Percentiles rank a stretch among this genome's conserved stretches.
phyloP scores from a whole-genome alignment of 495 filamentous ascomycete genomes.

The Penicillium pulvis region DNA sequence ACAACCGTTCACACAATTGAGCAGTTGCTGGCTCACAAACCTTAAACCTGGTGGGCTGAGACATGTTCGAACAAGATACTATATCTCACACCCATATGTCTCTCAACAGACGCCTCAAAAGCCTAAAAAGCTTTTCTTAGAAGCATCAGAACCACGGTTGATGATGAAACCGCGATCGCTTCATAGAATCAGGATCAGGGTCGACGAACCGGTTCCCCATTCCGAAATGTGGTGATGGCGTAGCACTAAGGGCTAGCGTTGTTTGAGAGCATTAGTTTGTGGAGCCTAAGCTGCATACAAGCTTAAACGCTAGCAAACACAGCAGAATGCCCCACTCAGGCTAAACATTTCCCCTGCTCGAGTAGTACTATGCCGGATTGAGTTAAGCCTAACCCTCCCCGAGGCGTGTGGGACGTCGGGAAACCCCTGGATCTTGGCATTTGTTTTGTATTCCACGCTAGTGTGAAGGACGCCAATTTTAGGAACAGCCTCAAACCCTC shows the following conservation, averaged over 20 bases:
- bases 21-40: neutral
- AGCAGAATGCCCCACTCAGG: neutral
- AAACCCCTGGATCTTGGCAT: conserved; percentile 11
- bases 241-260: conserved; percentile 16
- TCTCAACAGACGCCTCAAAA: conserved; percentile 3
- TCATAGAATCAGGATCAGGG: conserved; percentile 15
- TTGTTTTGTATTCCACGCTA: neutral
- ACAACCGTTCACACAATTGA: neutral
- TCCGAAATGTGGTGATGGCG: conserved; percentile 7
- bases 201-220: conserved; percentile 26
- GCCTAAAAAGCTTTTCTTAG: conserved; percentile 3
- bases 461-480: conserved; percentile 8
- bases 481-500: conserved; percentile 1
- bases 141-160: neutral
- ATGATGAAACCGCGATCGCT: conserved; percentile 27
- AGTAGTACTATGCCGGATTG: conserved; percentile 17
- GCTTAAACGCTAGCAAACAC: conserved; percentile 19
- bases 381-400: conserved; percentile 8
- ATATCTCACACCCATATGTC: conserved; percentile 22
- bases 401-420: conserved; percentile 12
- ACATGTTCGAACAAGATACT: conserved; percentile 17
- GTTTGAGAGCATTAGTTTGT: conserved; percentile 20
- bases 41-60: conserved; percentile 7
- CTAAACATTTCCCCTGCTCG: conserved; percentile 10
- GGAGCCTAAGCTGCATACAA: conserved; percentile 10